These are phyloP conservation scores for Dalbergia cochinchinensis DNA, from an alignment of 306 rosid genomes.

Conservation along the genomic window DNA sequence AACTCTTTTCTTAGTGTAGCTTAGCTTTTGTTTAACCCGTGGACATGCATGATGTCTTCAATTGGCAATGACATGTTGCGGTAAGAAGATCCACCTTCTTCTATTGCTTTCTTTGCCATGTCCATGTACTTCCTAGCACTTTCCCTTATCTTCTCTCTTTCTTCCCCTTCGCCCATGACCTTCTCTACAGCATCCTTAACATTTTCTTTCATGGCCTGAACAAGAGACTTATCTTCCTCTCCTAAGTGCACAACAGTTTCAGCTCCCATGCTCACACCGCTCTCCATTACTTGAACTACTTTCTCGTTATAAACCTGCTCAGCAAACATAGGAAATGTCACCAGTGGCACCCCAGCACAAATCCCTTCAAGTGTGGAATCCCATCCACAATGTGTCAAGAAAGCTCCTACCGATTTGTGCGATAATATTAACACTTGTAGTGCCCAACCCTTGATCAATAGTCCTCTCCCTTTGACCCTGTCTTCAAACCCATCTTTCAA, in stretches of 20 bases:
- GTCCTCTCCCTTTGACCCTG: slow-evolving; percentile 63
- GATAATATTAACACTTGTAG: slow-evolving; percentile 70
- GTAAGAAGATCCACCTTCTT: too few relatives aligned
- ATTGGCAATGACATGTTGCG: too few relatives aligned
- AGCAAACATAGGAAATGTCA: slow-evolving; percentile 74
- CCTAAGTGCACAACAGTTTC: slow-evolving; percentile 21
- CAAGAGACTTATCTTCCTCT: too few relatives aligned
- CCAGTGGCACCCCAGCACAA: slow-evolving; percentile 66
- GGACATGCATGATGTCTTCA: too few relatives aligned
- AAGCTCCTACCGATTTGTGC: slow-evolving; percentile 63
- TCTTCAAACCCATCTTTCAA: slow-evolving; percentile 57
- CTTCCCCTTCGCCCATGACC: too few relatives aligned
- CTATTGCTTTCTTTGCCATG: too few relatives aligned
- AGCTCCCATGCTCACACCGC: slow-evolving; percentile 69
- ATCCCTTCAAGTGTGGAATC: slow-evolving; percentile 70
- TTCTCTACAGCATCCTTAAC: slow-evolving; percentile 4
- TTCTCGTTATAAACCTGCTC: slow-evolving; percentile 81
- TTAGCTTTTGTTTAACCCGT: too few relatives aligned
- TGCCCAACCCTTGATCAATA: slow-evolving; percentile 74
- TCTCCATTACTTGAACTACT: slow-evolving; percentile 57
- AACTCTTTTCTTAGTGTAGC: too few relatives aligned
- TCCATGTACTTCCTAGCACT: too few relatives aligned
- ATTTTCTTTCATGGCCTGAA: too few relatives aligned
- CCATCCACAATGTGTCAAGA: slow-evolving; percentile 85
- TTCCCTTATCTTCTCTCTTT: too few relatives aligned